Conservation (phyloP, 106 monocot genomes). For the Apostasia shenzhenica region DNA sequence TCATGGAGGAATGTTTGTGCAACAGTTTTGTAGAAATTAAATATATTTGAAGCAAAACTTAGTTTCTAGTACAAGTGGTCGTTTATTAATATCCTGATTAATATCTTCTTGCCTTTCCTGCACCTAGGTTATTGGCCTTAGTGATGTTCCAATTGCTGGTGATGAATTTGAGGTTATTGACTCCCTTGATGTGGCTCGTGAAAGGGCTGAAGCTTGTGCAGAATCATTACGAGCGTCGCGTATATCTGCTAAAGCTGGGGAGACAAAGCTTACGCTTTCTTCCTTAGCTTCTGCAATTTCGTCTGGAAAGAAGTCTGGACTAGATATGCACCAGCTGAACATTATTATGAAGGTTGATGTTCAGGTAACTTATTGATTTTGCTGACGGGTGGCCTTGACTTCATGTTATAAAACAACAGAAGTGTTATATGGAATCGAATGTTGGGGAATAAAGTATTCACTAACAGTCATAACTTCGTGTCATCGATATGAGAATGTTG, state of each 20-base stretch:
- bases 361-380: constrained; percentile 47
- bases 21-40: no score
- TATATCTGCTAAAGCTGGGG: constrained; percentile 80
- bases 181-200: constrained; percentile 76
- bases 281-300: constrained; percentile 81
- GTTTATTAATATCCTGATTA: neutral
- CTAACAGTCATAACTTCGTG: no score
- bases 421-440: no score
- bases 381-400: no score
- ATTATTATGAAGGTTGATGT: constrained; percentile 94
- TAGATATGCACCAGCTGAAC: constrained; percentile 91
- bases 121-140: constrained; percentile 74
- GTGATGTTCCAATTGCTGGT: constrained; percentile 82
- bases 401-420: no score
- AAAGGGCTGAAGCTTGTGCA: constrained; percentile 66
- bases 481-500: no score
- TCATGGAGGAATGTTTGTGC: no score
- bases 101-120: neutral
- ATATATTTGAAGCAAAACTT: no score
- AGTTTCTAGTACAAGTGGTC: no score
- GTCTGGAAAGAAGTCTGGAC: constrained; percentile 54
- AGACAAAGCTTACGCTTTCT: constrained; percentile 82
- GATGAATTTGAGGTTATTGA: constrained; percentile 93
- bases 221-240: constrained; percentile 38
- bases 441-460: no score